Evolutionary conservation across 306 rosid genomes (phyloP).

Genomic region (Albizia julibrissin): DNA sequence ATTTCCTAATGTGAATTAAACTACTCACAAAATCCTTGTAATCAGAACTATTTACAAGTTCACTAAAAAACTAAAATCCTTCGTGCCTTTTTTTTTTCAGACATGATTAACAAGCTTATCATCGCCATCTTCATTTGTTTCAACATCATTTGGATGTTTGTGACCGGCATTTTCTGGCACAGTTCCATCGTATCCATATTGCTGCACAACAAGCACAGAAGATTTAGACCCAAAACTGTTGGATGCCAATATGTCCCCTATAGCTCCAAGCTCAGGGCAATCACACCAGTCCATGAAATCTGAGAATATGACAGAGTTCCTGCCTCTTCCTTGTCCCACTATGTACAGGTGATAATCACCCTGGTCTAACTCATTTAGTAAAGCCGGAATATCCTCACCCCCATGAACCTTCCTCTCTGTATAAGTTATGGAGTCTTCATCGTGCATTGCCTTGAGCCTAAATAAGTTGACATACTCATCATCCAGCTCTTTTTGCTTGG

Average conservation of each 20-base stretch:
- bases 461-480: slow-evolving; percentile 45
- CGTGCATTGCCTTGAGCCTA: slow-evolving; percentile 27
- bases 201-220: slow-evolving; percentile 56
- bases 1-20: not conserved
- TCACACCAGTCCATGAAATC: slow-evolving; percentile 52
- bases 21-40: not conserved
- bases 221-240: slow-evolving; percentile 35
- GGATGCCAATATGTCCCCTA: slow-evolving; percentile 56
- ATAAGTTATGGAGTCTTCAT: slow-evolving; percentile 35
- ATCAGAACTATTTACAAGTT: not conserved
- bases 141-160: not conserved
- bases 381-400: slow-evolving; percentile 38
- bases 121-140: not conserved
- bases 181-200: slow-evolving; percentile 47
- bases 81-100: not conserved
- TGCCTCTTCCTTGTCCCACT: slow-evolving; percentile 54
- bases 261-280: slow-evolving; percentile 50
- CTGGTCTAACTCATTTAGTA: slow-evolving; percentile 36
- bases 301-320: slow-evolving; percentile 15
- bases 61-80: not conserved
- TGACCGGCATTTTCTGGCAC: not conserved
- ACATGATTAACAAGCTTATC: not conserved
- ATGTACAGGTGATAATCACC: slow-evolving; percentile 41
- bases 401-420: slow-evolving; percentile 37
- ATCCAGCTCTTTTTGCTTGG: slow-evolving; percentile 43